Conservation (phyloP, 176 grass and related monocot species). For the sorghum (Sorghum bicolor) region DNA sequence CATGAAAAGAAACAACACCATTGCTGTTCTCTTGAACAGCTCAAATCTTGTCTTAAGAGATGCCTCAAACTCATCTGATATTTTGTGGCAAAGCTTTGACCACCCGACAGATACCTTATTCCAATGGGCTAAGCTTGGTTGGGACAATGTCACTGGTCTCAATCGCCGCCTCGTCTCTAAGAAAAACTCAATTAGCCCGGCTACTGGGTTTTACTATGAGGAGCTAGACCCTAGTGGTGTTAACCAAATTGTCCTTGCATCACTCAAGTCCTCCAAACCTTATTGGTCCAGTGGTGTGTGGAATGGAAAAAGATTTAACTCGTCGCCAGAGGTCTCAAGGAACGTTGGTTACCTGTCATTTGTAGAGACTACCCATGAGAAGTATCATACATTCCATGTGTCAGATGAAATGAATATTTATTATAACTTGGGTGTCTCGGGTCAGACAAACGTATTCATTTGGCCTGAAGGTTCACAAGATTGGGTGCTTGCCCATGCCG, state of each 20-base stretch:
- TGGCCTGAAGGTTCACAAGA: not conserved
- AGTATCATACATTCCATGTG: not conserved
- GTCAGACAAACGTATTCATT: not conserved
- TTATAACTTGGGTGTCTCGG: not conserved
- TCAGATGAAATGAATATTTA: not conserved
- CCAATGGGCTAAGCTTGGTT: not conserved
- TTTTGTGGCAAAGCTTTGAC: conserved; percentile 8
- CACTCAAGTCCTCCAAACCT: not conserved
- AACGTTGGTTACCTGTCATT: not conserved
- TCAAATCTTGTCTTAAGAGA: not conserved
- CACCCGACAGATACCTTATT: not conserved
- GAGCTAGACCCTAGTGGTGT: not conserved
- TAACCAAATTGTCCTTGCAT: not conserved
- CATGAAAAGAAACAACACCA: not conserved
- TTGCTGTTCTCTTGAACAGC: not conserved
- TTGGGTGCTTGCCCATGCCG: not conserved
- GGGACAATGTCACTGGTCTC: not conserved
- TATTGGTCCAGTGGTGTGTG: conserved; percentile 4
- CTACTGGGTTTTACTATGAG: not conserved
- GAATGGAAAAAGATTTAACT: not conserved
- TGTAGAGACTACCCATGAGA: not conserved
- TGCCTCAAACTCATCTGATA: not conserved
- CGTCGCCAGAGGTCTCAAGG: not conserved
- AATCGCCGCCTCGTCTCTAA: not conserved
- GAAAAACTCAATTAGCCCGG: not conserved